A percentile compares a stretch with the other conserved stretches of the same genome.
These are phyloP conservation scores for Uromyces viciae-fabae DNA, from an alignment of 1,284 basidiomycete genomes.

Conservation along the genomic window DNA sequence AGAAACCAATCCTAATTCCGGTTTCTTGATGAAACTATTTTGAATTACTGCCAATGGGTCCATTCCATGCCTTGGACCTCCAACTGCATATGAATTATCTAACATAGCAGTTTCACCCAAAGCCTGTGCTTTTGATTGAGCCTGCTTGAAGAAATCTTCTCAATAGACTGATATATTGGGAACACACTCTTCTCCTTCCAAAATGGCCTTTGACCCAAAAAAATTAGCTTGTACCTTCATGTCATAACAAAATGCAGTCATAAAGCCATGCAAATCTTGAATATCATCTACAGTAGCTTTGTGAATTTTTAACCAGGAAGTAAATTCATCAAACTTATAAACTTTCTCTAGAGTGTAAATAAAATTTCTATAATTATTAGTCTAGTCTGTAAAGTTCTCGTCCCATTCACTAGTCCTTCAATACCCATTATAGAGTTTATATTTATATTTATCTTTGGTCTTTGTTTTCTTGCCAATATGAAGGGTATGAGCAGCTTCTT, in stretches of 20 bases:
- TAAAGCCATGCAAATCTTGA: not conserved
- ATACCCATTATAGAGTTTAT: not conserved
- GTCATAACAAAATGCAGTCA: not conserved
- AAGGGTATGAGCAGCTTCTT: no score
- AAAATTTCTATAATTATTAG: not conserved
- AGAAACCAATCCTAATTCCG: no score
- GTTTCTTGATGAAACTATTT: no score
- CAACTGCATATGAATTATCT: not conserved
- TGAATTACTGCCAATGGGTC: not conserved
- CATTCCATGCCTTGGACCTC: not conserved
- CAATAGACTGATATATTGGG: not conserved
- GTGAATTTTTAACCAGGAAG: not conserved
- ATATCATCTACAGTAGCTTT: not conserved
- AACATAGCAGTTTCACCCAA: no score
- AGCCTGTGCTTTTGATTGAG: no score
- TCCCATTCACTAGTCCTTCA: not conserved
- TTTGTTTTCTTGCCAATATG: no score
- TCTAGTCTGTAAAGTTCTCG: not conserved
- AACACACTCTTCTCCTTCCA: not conserved
- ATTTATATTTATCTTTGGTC: not conserved
- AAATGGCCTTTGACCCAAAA: not conserved
- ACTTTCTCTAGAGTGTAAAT: not conserved
- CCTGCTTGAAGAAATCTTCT: no score
- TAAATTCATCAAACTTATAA: not conserved
- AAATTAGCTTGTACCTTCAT: not conserved